phyloP scores from a whole-genome alignment of 2,329 filamentous ascomycete species.

The Pseudofabraea citricarpa region DNA sequence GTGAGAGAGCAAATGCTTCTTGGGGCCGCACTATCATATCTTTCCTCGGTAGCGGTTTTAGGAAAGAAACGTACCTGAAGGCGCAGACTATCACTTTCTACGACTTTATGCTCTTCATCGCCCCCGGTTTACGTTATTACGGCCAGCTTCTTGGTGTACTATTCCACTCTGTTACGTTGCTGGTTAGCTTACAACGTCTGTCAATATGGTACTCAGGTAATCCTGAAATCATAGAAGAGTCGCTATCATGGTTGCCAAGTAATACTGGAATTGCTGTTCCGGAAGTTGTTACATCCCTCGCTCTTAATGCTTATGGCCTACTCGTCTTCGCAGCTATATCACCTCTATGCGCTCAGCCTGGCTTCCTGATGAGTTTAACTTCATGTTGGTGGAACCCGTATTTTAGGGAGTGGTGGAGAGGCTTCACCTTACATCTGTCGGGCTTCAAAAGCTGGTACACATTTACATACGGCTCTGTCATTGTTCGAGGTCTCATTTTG shows the following conservation, averaged over 20 bases:
- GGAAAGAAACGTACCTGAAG: neutral
- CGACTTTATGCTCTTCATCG: neutral
- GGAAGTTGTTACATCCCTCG: neutral
- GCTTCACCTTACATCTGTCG: neutral
- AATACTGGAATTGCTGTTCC: neutral
- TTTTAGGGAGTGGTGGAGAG: neutral
- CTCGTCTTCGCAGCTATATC: neutral
- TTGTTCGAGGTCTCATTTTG: neutral
- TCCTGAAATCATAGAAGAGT: neutral
- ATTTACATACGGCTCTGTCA: neutral
- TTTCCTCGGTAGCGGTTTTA: neutral
- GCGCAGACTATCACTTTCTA: neutral
- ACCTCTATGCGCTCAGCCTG: neutral
- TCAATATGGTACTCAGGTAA: neutral
- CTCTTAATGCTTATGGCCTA: neutral
- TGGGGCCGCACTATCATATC: constrained; percentile 8
- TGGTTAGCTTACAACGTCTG: neutral
- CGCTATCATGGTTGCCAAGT: neutral
- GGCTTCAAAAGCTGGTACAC: neutral
- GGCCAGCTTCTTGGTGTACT: neutral
- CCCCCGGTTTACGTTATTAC: neutral
- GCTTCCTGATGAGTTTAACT: neutral
- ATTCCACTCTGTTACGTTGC: neutral
- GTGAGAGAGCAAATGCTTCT: constrained; percentile 36
- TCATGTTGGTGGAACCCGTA: constrained; percentile 1